Conservation (phyloP, 768 basidiomycete species). For the Candolleomyces aberdarensis region DNA sequence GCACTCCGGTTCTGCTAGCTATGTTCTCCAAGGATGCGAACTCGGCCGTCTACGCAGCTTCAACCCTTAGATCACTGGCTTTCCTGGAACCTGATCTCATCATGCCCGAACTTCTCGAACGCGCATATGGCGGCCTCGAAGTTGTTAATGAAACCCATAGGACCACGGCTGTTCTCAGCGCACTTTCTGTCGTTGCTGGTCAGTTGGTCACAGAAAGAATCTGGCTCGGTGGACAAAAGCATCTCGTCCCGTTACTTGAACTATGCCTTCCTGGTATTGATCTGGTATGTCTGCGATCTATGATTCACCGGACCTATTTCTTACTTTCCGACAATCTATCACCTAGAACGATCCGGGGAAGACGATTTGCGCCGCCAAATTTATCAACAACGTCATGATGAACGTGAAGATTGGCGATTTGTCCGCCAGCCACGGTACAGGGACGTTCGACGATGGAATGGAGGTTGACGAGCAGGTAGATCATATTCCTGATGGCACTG, state of each 20-base stretch:
- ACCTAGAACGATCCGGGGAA: slow-evolving; percentile 75
- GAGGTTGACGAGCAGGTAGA: slow-evolving; percentile 44
- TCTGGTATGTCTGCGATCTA: slow-evolving; percentile 44
- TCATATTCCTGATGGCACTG: slow-evolving; percentile 52
- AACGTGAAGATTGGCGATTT: slow-evolving; percentile 78
- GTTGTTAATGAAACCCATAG: slow-evolving; percentile 93
- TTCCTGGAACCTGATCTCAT: slow-evolving; percentile 79
- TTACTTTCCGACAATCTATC: slow-evolving; percentile 1
- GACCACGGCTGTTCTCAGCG: slow-evolving; percentile 87
- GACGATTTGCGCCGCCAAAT: slow-evolving; percentile 76
- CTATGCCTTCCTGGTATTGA: slow-evolving; percentile 91
- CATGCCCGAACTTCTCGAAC: slow-evolving; percentile 88
- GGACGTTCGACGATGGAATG: slow-evolving; percentile 56
- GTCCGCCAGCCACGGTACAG: slow-evolving; percentile 56
- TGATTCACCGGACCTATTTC: background rate
- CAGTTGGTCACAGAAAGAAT: slow-evolving; percentile 73
- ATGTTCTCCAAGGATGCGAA: slow-evolving; percentile 88
- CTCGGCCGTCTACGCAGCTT: slow-evolving; percentile 79
- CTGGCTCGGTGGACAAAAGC: slow-evolving; percentile 87
- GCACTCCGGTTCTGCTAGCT: slow-evolving; percentile 84
- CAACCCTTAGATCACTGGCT: slow-evolving; percentile 73
- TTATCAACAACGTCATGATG: slow-evolving; percentile 71
- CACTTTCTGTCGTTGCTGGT: slow-evolving; percentile 72
- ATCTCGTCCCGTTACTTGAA: slow-evolving; percentile 83
- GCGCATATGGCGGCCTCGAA: slow-evolving; percentile 90